Conservation (phyloP, 768 basidiomycete genomes). For the Mrakia gelida region DNA sequence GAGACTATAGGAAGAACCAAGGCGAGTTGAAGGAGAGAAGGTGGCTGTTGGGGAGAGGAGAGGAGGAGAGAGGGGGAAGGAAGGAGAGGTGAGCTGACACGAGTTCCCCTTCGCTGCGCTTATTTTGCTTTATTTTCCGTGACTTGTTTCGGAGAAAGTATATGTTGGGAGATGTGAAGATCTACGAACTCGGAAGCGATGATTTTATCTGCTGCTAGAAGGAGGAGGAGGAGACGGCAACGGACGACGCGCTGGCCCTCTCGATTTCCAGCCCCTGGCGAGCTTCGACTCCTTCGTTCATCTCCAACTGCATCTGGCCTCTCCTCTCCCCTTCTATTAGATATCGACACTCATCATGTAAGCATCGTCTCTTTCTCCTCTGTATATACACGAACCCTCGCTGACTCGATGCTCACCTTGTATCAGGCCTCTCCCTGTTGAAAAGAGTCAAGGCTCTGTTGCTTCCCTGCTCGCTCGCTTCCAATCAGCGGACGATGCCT, state of each 20-base stretch:
- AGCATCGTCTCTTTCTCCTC: too few relatives aligned
- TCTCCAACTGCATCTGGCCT: not conserved
- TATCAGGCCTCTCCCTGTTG: constrained; percentile 5
- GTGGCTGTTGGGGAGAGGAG: not conserved
- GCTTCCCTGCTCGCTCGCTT: not conserved
- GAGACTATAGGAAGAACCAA: not conserved
- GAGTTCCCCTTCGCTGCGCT: too few relatives aligned
- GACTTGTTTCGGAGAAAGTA: too few relatives aligned
- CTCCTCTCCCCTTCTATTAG: not conserved
- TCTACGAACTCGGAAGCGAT: too few relatives aligned
- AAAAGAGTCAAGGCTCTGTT: not conserved
- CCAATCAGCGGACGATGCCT: constrained; percentile 4
- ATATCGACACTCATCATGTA: too few relatives aligned
- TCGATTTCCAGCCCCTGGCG: too few relatives aligned
- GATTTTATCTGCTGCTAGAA: too few relatives aligned
- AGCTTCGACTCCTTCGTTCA: too few relatives aligned
- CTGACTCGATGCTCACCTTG: not conserved
- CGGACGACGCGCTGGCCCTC: too few relatives aligned
- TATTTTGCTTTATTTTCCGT: too few relatives aligned
- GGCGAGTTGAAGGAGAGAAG: not conserved
- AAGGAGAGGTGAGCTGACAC: not conserved
- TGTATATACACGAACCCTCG: not conserved
- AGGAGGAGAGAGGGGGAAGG: not conserved
- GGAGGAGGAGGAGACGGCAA: too few relatives aligned
- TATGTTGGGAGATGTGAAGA: too few relatives aligned